Evolutionary conservation across 2,329 filamentous ascomycete genomes (phyloP).

Genomic region (Ilyonectria mors-panacis): DNA sequence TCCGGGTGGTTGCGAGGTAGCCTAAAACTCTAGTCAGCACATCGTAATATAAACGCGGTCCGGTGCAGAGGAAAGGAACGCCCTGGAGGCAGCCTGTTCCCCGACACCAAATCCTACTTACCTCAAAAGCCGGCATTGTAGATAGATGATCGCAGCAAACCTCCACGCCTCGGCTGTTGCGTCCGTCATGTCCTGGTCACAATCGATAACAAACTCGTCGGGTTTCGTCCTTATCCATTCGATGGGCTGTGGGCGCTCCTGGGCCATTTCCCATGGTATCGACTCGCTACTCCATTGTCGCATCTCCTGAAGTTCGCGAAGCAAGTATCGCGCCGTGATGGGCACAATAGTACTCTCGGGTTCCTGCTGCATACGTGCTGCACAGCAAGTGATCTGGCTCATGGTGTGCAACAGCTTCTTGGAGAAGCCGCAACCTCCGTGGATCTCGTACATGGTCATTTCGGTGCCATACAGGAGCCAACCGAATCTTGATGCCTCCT

Average conservation of each 20-base stretch:
- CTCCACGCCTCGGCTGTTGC: conserved; percentile 61
- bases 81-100: not conserved
- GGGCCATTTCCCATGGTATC: conserved; percentile 38
- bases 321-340: conserved; percentile 48
- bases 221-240: conserved; percentile 50
- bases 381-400: conserved; percentile 56
- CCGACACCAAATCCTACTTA: conserved; percentile 36
- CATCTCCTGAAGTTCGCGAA: conserved; percentile 49
- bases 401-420: conserved; percentile 56
- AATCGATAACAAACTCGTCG: conserved; percentile 44
- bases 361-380: conserved; percentile 54
- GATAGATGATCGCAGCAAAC: conserved; percentile 56
- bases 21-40: conserved; percentile 42
- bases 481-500: conserved; percentile 52
- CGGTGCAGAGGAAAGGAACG: not conserved
- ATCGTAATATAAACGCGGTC: not conserved
- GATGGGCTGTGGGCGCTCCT: conserved; percentile 38
- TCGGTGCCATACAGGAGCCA: conserved; percentile 58
- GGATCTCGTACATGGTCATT: conserved; percentile 55
- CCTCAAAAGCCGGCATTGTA: conserved; percentile 57
- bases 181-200: conserved; percentile 55
- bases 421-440: conserved; percentile 60
- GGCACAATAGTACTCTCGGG: conserved; percentile 51
- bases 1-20: conserved; percentile 56
- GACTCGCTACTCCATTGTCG: conserved; percentile 56